These are phyloP conservation scores for Glarea lozoyensis DNA, from an alignment of 495 filamentous ascomycete genomes.

Conservation along the genomic window DNA sequence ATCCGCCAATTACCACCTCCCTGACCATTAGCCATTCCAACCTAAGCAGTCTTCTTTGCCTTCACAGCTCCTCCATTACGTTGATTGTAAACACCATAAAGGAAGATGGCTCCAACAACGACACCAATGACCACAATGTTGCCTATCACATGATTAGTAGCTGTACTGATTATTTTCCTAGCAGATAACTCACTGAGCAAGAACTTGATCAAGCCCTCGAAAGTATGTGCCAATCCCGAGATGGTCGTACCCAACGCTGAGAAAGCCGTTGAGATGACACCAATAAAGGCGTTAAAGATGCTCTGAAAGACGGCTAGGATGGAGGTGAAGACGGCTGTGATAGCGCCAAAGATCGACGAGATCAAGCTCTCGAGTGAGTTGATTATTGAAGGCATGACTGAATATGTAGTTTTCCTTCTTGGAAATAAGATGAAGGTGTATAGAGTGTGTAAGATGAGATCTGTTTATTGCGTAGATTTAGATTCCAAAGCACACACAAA, in stretches of 20 bases:
- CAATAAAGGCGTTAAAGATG: conserved; percentile 27
- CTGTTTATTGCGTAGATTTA: too few relatives aligned
- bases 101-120: conserved; percentile 33
- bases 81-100: conserved; percentile 31
- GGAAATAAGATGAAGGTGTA: background rate
- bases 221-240: conserved; percentile 21
- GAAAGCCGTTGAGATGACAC: conserved; percentile 23
- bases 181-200: conserved; percentile 22
- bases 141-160: conserved; percentile 18
- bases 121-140: conserved; percentile 44
- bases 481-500: too few relatives aligned
- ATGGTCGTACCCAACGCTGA: conserved; percentile 17
- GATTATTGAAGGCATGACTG: conserved; percentile 27
- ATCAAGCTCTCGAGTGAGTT: conserved; percentile 27
- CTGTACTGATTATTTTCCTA: background rate
- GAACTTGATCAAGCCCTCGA: conserved; percentile 32
- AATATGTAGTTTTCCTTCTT: conserved; percentile 2
- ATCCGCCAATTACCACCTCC: too few relatives aligned
- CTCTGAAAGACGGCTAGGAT: conserved; percentile 26
- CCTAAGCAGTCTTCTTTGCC: background rate
- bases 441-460: background rate
- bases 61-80: conserved; percentile 17
- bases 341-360: conserved; percentile 23
- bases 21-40: too few relatives aligned
- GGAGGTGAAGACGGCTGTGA: conserved; percentile 17